A percentile compares a stretch with the other conserved stretches of the same genome.
Conservation (phyloP, 345 rosid species). For the Rhodomyrtus tomentosa region DNA sequence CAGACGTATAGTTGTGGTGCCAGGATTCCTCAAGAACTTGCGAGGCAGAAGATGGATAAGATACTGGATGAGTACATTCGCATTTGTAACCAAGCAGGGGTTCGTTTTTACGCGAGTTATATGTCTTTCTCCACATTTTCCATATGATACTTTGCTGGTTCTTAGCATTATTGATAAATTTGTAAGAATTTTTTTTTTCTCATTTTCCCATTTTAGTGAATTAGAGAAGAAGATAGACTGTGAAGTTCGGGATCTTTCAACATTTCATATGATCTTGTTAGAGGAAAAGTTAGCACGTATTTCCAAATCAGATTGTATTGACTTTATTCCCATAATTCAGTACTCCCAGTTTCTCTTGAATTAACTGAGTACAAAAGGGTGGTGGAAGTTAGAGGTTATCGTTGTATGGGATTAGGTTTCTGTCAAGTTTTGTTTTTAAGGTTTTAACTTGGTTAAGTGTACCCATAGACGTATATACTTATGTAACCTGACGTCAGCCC, state of each 20-base stretch:
- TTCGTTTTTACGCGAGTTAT: not conserved
- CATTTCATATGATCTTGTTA: not conserved
- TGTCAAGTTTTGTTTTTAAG: not conserved
- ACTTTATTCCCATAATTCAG: not conserved
- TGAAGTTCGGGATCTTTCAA: not conserved
- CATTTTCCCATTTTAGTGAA: not conserved
- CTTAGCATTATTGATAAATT: not conserved
- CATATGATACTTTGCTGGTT: not conserved
- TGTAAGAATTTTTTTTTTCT: not conserved
- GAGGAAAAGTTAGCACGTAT: not conserved
- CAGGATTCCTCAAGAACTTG: slow-evolving; percentile 33
- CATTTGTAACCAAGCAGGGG: slow-evolving; percentile 51
- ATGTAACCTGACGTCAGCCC: not conserved
- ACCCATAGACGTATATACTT: not conserved
- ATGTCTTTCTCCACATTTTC: slow-evolving; percentile 9
- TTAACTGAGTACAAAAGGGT: not conserved
- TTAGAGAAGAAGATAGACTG: not conserved
- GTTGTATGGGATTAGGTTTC: not conserved
- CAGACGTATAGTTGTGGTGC: slow-evolving; percentile 35
- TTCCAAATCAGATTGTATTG: not conserved
- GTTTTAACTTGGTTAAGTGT: not conserved
- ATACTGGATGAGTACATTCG: slow-evolving; percentile 32
- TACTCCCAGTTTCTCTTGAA: not conserved
- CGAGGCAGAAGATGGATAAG: slow-evolving; percentile 31
- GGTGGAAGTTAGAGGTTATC: not conserved